Conservation (phyloP, 2,329 filamentous ascomycete genomes). For the Aspergillus transmontanensis region DNA sequence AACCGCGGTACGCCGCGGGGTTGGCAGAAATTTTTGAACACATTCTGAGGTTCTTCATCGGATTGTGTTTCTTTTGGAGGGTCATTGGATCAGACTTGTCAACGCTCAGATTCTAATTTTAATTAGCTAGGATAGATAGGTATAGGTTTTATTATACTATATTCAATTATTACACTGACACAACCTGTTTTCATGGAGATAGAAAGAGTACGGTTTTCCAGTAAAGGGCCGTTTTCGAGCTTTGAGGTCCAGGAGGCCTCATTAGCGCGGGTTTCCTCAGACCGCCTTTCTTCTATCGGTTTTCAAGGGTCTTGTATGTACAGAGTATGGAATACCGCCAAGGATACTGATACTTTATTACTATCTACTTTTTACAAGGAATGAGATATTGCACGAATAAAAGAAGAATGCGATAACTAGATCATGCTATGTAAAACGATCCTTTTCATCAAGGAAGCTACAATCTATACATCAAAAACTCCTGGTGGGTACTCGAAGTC, state of each 20-base stretch:
- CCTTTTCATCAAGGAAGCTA: background rate
- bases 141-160: background rate
- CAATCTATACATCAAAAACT: slow-evolving; percentile 4
- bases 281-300: background rate
- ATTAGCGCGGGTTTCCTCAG: background rate
- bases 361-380: background rate
- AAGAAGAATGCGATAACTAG: background rate
- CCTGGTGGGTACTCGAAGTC: slow-evolving; percentile 2
- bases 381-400: background rate
- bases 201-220: background rate
- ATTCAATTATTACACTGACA: background rate
- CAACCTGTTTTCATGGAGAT: background rate
- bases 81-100: background rate
- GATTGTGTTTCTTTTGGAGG: background rate
- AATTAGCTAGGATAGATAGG: background rate
- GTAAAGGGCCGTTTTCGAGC: background rate
- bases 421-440: background rate
- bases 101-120: background rate
- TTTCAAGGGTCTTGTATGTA: no score
- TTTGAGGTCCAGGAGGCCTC: background rate
- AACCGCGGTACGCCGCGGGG: background rate
- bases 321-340: no score
- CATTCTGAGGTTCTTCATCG: background rate
- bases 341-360: background rate
- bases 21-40: background rate